These are phyloP conservation scores for Solanum sitiens DNA, from an alignment of 257 asterid genomes.

Conservation along the genomic window DNA sequence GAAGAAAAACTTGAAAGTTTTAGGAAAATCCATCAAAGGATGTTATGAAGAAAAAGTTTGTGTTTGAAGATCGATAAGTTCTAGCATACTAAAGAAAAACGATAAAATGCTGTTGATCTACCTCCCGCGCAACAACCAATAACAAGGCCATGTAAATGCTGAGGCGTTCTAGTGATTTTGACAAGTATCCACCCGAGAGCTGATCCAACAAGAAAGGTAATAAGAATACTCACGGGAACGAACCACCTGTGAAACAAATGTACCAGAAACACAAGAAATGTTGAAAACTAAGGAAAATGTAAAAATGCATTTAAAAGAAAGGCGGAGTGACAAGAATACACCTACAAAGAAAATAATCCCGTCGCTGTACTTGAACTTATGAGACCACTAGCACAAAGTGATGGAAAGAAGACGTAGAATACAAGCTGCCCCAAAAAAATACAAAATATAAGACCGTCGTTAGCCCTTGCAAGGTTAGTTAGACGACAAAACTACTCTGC, in stretches of 20 bases:
- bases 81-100: neutral
- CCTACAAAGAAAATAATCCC: slow-evolving; percentile 19
- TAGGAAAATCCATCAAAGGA: neutral
- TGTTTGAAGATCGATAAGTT: neutral
- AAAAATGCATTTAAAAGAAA: neutral
- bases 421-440: slow-evolving; percentile 20
- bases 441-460: neutral
- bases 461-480: neutral
- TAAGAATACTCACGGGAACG: slow-evolving; percentile 22
- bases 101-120: neutral
- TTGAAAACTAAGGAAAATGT: neutral
- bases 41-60: neutral
- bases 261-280: neutral
- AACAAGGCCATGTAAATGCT: slow-evolving; percentile 22
- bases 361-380: slow-evolving; percentile 21
- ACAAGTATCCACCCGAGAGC: slow-evolving; percentile 29
- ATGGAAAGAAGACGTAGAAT: slow-evolving; percentile 27
- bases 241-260: slow-evolving; percentile 19
- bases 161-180: slow-evolving; percentile 20
- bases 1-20: neutral
- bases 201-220: slow-evolving; percentile 24
- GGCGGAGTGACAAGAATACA: neutral
- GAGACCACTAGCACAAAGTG: slow-evolving; percentile 27
- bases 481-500: neutral
- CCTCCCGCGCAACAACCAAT: slow-evolving; percentile 38